phyloP scores from a whole-genome alignment of 306 rosid species.

The Erythrophleum fordii region DNA sequence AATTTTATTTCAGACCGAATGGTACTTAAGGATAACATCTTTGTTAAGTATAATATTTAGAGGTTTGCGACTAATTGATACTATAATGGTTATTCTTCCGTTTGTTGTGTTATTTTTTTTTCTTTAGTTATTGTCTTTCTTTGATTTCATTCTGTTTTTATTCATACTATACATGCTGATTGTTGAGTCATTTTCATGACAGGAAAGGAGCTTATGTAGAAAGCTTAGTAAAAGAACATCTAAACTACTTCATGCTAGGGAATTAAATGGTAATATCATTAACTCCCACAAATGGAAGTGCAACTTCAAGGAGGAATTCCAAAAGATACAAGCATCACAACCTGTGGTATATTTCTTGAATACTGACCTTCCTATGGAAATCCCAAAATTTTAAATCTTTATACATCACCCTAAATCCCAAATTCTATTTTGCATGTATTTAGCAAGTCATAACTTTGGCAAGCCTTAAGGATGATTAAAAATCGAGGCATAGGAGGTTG shows the following conservation, averaged over 20 bases:
- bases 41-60: neutral
- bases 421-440: neutral
- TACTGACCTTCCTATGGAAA: neutral
- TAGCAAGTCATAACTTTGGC: neutral
- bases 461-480: neutral
- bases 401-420: neutral
- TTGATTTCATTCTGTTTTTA: neutral
- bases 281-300: slow-evolving; percentile 52
- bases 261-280: slow-evolving; percentile 68
- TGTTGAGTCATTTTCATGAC: slow-evolving; percentile 34
- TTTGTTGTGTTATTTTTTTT: neutral
- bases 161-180: no score
- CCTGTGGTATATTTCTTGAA: slow-evolving; percentile 64
- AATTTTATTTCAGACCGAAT: neutral
- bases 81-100: neutral
- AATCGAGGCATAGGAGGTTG: neutral
- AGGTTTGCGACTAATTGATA: neutral
- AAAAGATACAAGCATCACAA: slow-evolving; percentile 62
- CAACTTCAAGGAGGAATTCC: slow-evolving; percentile 69
- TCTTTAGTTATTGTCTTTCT: neutral
- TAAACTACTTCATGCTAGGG: slow-evolving; percentile 78
- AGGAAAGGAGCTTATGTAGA: slow-evolving; percentile 47
- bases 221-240: slow-evolving; percentile 47
- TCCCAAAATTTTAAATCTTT: slow-evolving; percentile 15
- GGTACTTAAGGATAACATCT: neutral